Percentiles rank a stretch among this genome's conserved stretches.
Evolutionary conservation across 176 grass and related monocot species (phyloP).

Genomic region (Secale cereale): DNA sequence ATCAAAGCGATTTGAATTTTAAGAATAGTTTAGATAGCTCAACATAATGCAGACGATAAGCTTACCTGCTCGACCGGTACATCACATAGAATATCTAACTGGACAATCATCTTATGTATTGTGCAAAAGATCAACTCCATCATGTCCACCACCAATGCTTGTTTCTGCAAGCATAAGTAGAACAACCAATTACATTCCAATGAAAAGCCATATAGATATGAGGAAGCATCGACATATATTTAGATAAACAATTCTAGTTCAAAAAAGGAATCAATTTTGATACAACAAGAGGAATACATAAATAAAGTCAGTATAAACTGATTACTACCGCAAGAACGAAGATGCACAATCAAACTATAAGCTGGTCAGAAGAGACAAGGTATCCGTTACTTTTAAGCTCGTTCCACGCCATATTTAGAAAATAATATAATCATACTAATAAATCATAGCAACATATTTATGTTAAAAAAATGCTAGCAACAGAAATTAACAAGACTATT

Average conservation of each 20-base stretch:
- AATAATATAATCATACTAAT: no score
- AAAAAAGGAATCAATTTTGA: no score
- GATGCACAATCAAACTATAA: not conserved
- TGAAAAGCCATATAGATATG: not conserved
- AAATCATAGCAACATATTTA: no score
- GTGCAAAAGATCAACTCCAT: not conserved
- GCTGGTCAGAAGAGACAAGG: no score
- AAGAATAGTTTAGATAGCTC: not conserved
- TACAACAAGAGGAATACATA: no score
- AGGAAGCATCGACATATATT: not conserved
- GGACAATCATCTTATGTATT: not conserved
- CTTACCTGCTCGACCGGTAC: not conserved
- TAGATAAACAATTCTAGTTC: no score
- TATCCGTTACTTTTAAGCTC: no score
- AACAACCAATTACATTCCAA: not conserved
- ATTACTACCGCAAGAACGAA: not conserved
- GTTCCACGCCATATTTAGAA: no score
- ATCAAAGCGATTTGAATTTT: not conserved
- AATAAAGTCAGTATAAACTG: not conserved
- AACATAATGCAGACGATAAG: not conserved
- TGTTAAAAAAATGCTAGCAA: no score
- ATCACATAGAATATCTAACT: not conserved
- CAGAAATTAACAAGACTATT: no score
- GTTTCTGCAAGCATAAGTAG: not conserved
- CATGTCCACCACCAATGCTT: not conserved